Evolutionary conservation across 352 stramenopile genomes (phyloP).

Genomic region (Pythium rhizo-oryzae): DNA sequence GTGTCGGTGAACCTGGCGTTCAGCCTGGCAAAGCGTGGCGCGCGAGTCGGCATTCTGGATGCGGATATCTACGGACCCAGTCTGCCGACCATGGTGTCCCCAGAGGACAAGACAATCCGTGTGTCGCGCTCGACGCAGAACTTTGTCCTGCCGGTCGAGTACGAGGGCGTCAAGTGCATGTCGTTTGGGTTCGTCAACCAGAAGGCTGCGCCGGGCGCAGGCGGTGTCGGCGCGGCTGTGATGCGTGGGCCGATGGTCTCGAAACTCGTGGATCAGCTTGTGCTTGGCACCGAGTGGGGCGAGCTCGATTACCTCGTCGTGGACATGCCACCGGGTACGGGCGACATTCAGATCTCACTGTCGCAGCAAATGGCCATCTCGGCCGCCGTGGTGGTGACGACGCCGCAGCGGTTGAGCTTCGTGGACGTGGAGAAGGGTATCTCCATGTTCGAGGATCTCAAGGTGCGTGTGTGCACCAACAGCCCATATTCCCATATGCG

Average conservation of each 20-base stretch:
- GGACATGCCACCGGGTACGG: conserved; percentile 99
- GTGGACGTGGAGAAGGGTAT: conserved; percentile 99
- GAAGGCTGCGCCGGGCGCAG: conserved; percentile 75
- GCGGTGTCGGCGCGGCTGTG: conserved; percentile 86
- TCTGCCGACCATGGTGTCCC: conserved; percentile 96
- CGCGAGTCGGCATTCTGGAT: conserved; percentile 97
- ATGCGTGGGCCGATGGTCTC: conserved; percentile 99
- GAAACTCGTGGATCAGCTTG: conserved; percentile 97
- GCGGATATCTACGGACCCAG: conserved; percentile 99
- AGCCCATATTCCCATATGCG: neutral
- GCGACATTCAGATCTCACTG: conserved; percentile 99
- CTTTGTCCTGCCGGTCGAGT: conserved; percentile 82
- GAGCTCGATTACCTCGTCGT: conserved; percentile 99
- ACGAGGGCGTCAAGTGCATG: conserved; percentile 92
- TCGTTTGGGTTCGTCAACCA: conserved; percentile 93
- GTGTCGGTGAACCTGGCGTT: conserved; percentile 99
- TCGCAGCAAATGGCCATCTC: conserved; percentile 98
- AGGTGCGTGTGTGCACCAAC: conserved; percentile 42
- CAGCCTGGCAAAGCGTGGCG: conserved; percentile 89
- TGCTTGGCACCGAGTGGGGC: conserved; percentile 97
- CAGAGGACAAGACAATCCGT: conserved; percentile 64
- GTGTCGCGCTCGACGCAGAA: conserved; percentile 70
- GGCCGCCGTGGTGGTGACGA: conserved; percentile 98
- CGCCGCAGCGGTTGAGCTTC: conserved; percentile 97
- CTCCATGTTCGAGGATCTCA: conserved; percentile 98